Base-by-base conservation (phyloP, 805 yeast genomes). In the Cyberlindnera americana region DNA sequence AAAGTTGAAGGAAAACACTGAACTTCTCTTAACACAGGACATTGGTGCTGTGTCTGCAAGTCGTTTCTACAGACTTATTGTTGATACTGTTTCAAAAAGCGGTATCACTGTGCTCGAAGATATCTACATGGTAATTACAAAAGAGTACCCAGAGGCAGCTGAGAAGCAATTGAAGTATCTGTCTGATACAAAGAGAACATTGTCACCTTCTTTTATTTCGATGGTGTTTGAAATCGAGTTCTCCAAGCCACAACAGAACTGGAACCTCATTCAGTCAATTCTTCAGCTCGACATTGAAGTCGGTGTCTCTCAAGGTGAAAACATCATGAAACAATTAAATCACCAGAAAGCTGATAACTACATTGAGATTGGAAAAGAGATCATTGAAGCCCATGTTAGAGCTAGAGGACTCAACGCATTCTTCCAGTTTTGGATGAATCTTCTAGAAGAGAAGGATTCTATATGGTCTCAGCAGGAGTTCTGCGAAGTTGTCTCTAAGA, bases 401-500 rank as follows among this genome's bases (percentile, higher is more conserved):
- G 79, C 80, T 4, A 75, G 90, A 66, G 87, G 81, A 39, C 61
- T 77, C 19, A 59, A 59, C 3, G 53, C 61, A 4, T 82, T 82
- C 47, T 63, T 76, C 35, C 56, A 62, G 7, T 47, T 68, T 11
- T 79, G 83, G 78, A 62, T 13, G 34, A 35, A 21, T 13, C 42
- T 47, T 3, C n/a, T 45, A 11, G 31, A 42, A 19, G 42, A 41
- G 38, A 22, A 13, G 7, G 21, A 23, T 16, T 47, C 33, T 37
- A 29, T 29, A 1, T 56, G 58, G 40, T 26, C 33, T 13, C 22
- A 61, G 10, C 29, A 36, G 4, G 55, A 52, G 5, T 67, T 73
- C 37, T 47, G 69, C 1, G 38, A 54, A 1, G 45, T 58, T 6
- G 66, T 78, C 3, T 56, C 84, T 0, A 49, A 54, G 2, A 60